A percentile compares a stretch with the other conserved stretches of the same genome.
These are phyloP conservation scores for Cinnamomum micranthum DNA, from an alignment of 164 flowering plant species.

Conservation along the genomic window DNA sequence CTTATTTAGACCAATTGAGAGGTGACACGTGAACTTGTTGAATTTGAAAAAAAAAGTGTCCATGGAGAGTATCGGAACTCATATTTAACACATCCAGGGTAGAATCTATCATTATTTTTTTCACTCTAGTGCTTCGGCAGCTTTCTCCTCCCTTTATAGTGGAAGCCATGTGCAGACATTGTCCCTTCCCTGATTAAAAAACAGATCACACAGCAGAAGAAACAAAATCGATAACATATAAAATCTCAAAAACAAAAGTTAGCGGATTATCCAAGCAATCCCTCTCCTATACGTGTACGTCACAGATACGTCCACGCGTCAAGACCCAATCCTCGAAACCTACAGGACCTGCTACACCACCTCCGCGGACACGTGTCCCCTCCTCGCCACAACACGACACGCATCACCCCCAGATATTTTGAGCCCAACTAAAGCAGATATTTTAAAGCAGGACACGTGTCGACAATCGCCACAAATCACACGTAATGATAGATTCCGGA, in stretches of 20 bases:
- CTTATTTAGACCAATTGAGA: no score
- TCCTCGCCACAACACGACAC: background rate
- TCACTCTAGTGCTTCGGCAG: background rate
- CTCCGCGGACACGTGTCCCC: background rate
- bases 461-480: background rate
- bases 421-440: background rate
- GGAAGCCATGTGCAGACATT: background rate
- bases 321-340: no score
- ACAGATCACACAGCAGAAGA: background rate
- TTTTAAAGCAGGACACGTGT: background rate
- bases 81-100: no score
- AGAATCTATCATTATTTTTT: no score
- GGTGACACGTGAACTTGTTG: no score
- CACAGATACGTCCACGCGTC: background rate
- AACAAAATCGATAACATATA: no score
- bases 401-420: background rate
- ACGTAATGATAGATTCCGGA: background rate
- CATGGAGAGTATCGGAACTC: no score
- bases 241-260: background rate
- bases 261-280: slow-evolving; percentile 1
- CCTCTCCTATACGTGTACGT: background rate
- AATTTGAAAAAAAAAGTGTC: no score
- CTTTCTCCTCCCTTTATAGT: background rate
- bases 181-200: no score
- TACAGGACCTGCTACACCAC: background rate